These are phyloP conservation scores for Cordia subcordata DNA, from an alignment of 257 asterid genomes.

Conservation along the genomic window DNA sequence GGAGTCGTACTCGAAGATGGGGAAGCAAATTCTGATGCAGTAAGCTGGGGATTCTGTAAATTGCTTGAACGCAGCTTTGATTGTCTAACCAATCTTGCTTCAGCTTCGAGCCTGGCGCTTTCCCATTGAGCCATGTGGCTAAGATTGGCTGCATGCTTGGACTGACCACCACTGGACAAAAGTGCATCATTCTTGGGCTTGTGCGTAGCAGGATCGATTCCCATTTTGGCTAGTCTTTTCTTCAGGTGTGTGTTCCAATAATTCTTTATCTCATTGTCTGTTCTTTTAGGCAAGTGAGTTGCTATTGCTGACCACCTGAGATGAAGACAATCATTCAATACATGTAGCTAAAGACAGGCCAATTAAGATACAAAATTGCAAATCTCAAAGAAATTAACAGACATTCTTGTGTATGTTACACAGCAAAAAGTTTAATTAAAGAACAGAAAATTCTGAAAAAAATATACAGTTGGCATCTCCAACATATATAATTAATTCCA, in stretches of 20 bases:
- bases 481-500: no score
- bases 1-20: slow-evolving; percentile 31
- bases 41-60: slow-evolving; percentile 14
- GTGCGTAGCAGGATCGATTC: slow-evolving; percentile 87
- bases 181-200: slow-evolving; percentile 71
- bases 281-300: slow-evolving; percentile 75
- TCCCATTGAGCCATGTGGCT: slow-evolving; percentile 99
- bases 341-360: slow-evolving; percentile 6
- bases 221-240: slow-evolving; percentile 74
- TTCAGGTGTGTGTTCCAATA: slow-evolving; percentile 91
- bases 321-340: slow-evolving; percentile 16
- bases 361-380: no score
- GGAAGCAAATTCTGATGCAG: slow-evolving; percentile 32
- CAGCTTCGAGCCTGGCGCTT: slow-evolving; percentile 94
- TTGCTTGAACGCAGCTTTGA: slow-evolving; percentile 55
- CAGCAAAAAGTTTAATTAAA: no score
- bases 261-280: slow-evolving; percentile 82
- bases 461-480: no score
- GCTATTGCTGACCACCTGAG: slow-evolving; percentile 96
- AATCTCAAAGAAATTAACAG: no score
- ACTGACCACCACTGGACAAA: slow-evolving; percentile 58
- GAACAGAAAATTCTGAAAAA: no score
- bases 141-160: slow-evolving; percentile 69
- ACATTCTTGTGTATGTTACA: no score
- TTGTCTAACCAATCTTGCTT: slow-evolving; percentile 68